Evolutionary conservation across 2,329 filamentous ascomycete species (phyloP).

Genomic region (Aspergillus vadensis): DNA sequence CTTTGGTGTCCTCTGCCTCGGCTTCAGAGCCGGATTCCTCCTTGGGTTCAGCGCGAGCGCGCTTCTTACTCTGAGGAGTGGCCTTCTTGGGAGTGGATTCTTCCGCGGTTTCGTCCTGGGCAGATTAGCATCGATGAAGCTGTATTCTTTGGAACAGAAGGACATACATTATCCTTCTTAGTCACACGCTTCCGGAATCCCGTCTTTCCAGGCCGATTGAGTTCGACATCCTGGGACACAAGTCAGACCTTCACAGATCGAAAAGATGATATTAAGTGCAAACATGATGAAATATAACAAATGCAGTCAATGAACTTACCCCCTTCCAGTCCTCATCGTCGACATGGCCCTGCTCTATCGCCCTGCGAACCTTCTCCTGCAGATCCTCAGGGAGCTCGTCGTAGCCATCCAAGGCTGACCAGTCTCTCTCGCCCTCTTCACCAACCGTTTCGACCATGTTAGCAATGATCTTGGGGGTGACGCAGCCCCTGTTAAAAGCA

Average conservation of each 20-base stretch:
- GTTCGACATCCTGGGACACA: conserved; percentile 65
- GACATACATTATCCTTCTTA: conserved; percentile 29
- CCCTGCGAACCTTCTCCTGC: conserved; percentile 72
- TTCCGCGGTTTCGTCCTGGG: conserved; percentile 9
- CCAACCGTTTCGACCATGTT: conserved; percentile 59
- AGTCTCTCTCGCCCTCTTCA: conserved; percentile 55
- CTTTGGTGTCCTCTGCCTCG: background rate
- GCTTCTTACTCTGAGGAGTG: background rate
- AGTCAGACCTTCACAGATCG: background rate
- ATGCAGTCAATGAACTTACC: conserved; percentile 55
- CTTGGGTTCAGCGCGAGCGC: background rate
- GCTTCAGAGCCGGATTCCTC: background rate
- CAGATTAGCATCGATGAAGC: background rate
- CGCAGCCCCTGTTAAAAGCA: conserved; percentile 67
- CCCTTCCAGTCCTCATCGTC: conserved; percentile 85
- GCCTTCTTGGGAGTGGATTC: conserved; percentile 17
- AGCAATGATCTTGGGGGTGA: conserved; percentile 72
- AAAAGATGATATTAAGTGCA: background rate
- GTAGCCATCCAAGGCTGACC: conserved; percentile 74
- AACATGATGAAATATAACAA: background rate
- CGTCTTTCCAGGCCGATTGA: conserved; percentile 68
- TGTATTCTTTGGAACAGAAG: background rate
- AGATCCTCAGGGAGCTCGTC: conserved; percentile 71
- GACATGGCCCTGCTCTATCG: conserved; percentile 76
- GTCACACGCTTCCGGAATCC: conserved; percentile 58